Evolutionary conservation across 306 rosid species (phyloP), one percentile per base, ranked within the genome.

Genomic region (Alnus glutinosa): DNA sequence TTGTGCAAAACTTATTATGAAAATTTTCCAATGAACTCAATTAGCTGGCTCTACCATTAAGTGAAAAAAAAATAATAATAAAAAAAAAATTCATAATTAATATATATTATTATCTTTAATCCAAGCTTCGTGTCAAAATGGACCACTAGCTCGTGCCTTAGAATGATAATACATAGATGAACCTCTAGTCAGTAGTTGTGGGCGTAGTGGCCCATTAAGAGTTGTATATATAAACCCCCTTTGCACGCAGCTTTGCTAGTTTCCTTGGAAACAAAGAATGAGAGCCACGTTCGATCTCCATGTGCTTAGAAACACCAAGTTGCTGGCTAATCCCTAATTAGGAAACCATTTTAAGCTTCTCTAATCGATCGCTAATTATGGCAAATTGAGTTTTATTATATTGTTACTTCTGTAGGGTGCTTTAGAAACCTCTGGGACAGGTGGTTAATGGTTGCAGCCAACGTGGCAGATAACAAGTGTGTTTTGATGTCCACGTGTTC

Each of bases 231-330:
- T 23, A 4, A 28, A 3, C 58, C 19, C 32, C 34, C 12, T 2
- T 42, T 42, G 1, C 75, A 68, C 55, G 36, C 1, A 32, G 13
- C 5, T 51, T 57, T 5, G 16, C 50, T 58, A 34, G 19, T 13
- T n/a, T 19, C 42, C 70, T 5, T 34, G 9, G 37, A 28, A 13
- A 1, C 46, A 18, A 67, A 46, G 48, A 55, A 42, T 5, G 52
- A 37, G 67, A 23, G 2, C 30, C 52, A 73, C 37, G 77, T 73
- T 73, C 37, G 77, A 55, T 73, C 52, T 51, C 67, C 77, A 73
- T 73, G 77, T 55, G 77, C 77, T 18, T 4, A 5, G n/a, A 55
- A 55, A 16, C 18, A 73, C 11, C n/a, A 48, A 19, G 7, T 30
- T 49, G 59, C 28, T 50, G 39, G 14, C 14, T 67, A 67, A 67